Base-by-base conservation (phyloP, 768 basidiomycete genomes). In the Hortiboletus flavorubellus region DNA sequence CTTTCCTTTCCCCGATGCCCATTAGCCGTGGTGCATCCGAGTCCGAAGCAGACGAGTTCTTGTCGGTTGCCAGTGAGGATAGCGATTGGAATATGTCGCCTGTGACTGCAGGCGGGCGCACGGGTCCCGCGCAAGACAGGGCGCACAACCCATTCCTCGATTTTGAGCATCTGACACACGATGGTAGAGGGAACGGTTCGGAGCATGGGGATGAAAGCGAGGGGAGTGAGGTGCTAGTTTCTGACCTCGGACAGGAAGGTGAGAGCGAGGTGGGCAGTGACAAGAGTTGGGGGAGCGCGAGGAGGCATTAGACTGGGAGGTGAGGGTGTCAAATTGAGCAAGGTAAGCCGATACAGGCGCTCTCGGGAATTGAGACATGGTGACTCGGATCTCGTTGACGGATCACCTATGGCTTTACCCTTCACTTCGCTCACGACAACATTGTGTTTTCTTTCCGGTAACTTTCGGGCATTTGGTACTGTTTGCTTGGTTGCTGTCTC, bases 241-340 rank as follows among this genome's bases (percentile, higher is more conserved):
- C 52, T 31, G 62, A 47, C 4, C 18, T 41, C 8, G 62, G 40
- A 29, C 61, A 48, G 4, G 61, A 54, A 35, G 63, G 45, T 5
- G 51, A 7, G 33, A 66, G 65, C 29, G 66, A 68, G 26, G 56
- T 23, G 1, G 66, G 57, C 2, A 67, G 65, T 5, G 66, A 63
- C 3, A 61, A 58, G 44, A 67, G 65, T 23, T 66, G 66, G 66
- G 66, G 63, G 31, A 68, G 66, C 31, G 66, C 56, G 33, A 59
- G 52, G 48, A 48, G 50, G 44, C 54, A 63, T 39, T 59, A 59
- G 53, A 16, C 26, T 31, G 34, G 26, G 42, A n/a, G 33, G 23
- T 41, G 42, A 49, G 21, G 42, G 23, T 49, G 11, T 26, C 12
- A 34, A 55, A 38, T 9, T 15, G 54, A 16, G 23, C 38, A n/a